Base-by-base conservation (phyloP, 2,329 filamentous ascomycete genomes). In the Keithomyces neogunnii region DNA sequence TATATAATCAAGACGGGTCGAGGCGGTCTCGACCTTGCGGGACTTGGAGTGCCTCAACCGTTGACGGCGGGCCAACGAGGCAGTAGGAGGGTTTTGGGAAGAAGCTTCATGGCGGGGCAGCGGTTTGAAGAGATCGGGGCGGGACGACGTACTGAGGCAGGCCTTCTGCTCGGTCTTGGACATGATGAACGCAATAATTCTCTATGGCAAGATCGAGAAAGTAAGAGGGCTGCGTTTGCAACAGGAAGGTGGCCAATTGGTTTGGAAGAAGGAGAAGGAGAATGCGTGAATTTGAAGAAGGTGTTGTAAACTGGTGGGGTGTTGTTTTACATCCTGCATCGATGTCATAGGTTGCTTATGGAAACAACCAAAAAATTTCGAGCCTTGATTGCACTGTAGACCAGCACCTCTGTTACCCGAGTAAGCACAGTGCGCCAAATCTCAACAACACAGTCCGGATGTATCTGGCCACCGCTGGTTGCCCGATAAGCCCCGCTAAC, bases 101-200 rank as follows among this genome's bases (percentile, higher is more conserved):
- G 48, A 42, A 48, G 50, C 39, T 32, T 40, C 45, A 49, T 48
- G 53, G 53, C 52, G 56, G 53, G 59, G 55, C 60, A 60, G 55
- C 56, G 57, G 49, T 49, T 51, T 49, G 60, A 59, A 52, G 54
- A 56, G 57, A 63, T 59, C 59, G 55, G 63, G 63, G 57, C 59
- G 57, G 60, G 63, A 62, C 57, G 68, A 79, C 77, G 67, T 80
- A 81, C 77, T 81, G 66, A 82, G 74, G 69, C 78, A 81, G 62
- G 78, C 78, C 67, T 81, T 81, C 51, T 81, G 78, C 57, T 77
- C 75, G 62, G 77, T 74, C 62, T 73, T 74, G 66, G 75, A 71
- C 74, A 77, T 78, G 62, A 61, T 68, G 65, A 59, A 52, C 53
- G 53, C 54, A 32, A 28, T 36, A 47, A 35, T 47, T 19, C 5